A percentile compares a stretch with the other conserved stretches of the same genome.
phyloP scores from a whole-genome alignment of 768 basidiomycete species.

The Xerocomus potaroensis region DNA sequence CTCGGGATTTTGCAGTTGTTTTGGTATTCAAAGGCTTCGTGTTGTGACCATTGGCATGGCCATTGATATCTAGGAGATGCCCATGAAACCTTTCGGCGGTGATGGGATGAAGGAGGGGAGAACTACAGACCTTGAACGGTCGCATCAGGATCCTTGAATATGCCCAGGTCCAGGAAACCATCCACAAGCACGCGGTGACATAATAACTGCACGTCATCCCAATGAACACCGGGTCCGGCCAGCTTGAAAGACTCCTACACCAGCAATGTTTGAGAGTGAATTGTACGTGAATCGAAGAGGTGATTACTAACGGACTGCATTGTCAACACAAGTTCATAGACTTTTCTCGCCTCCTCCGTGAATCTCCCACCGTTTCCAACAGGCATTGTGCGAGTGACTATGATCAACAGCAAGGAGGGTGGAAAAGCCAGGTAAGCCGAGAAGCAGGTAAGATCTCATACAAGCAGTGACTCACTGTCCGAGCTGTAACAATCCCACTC shows the following conservation, averaged over 20 bases:
- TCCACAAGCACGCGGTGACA: conserved; percentile 80
- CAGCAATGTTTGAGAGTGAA: not conserved
- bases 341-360: conserved; percentile 70
- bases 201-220: conserved; percentile 83
- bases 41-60: conserved; percentile 2
- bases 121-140: conserved; percentile 6
- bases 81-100: not conserved
- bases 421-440: not conserved
- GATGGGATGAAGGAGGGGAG: not conserved
- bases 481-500: conserved; percentile 74
- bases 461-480: conserved; percentile 44
- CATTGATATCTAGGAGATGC: conserved; percentile 3
- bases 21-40: not conserved
- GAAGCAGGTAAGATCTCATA: not conserved
- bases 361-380: conserved; percentile 94
- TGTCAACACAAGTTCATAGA: conserved; percentile 82
- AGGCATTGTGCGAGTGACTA: conserved; percentile 78
- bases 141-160: conserved; percentile 69
- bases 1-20: conserved; percentile 8
- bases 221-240: conserved; percentile 76
- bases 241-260: conserved; percentile 65
- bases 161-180: conserved; percentile 78
- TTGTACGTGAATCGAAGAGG: not conserved
- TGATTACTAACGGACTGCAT: conserved; percentile 72
- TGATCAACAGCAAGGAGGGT: not conserved